phyloP scores from a whole-genome alignment of 2,329 filamentous ascomycete genomes.

The Epichloe bromicola region DNA sequence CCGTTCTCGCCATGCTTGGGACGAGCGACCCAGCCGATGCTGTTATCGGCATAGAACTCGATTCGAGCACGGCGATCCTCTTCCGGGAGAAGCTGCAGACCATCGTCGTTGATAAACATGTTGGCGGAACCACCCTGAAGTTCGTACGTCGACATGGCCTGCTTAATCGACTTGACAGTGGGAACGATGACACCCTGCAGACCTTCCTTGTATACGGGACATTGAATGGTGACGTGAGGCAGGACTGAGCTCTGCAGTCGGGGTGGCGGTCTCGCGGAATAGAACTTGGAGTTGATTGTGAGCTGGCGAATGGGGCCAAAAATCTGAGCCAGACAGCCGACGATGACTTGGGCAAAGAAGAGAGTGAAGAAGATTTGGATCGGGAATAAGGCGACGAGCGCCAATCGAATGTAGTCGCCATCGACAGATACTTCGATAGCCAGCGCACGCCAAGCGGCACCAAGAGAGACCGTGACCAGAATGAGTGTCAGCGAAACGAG shows the following conservation, averaged over 20 bases:
- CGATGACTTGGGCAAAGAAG: constrained; percentile 68
- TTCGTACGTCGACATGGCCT: constrained; percentile 65
- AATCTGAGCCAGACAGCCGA: constrained; percentile 62
- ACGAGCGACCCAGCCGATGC: constrained; percentile 56
- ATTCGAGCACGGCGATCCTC: constrained; percentile 50
- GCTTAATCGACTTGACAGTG: constrained; percentile 65
- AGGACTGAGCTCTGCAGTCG: constrained; percentile 44
- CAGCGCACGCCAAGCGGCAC: constrained; percentile 56
- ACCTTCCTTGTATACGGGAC: constrained; percentile 80
- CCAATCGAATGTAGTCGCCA: constrained; percentile 46
- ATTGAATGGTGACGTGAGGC: constrained; percentile 71
- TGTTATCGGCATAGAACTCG: constrained; percentile 56
- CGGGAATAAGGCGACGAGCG: constrained; percentile 52
- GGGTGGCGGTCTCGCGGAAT: constrained; percentile 57
- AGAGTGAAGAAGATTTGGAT: constrained; percentile 71
- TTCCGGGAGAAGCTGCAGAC: constrained; percentile 52
- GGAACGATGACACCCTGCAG: constrained; percentile 61
- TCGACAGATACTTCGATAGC: constrained; percentile 58
- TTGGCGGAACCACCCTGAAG: constrained; percentile 67
- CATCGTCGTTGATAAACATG: constrained; percentile 66
- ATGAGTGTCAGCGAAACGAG: constrained; percentile 54
- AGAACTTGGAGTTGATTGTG: constrained; percentile 66
- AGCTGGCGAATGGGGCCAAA: constrained; percentile 65
- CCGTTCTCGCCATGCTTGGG: constrained; percentile 50
- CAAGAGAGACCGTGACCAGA: constrained; percentile 52